Percentiles rank a stretch among this genome's conserved stretches.
Evolutionary conservation across 305 asterid species (phyloP).

Genomic region (Fraxinus baroniana): DNA sequence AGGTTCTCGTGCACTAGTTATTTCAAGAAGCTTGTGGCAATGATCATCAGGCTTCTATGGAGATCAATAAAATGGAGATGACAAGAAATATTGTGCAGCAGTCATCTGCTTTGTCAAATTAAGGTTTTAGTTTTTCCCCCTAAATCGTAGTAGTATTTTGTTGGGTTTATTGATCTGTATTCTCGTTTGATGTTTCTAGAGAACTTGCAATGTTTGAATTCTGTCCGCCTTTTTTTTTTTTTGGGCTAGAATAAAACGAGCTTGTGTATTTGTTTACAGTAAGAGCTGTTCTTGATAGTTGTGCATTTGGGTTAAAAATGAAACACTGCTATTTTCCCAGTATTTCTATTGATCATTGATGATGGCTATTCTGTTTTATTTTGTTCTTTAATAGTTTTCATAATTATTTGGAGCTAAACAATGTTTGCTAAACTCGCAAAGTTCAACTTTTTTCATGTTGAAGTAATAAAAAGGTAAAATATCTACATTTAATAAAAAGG

Average conservation of each 20-base stretch:
- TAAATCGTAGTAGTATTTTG: neutral
- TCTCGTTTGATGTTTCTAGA: neutral
- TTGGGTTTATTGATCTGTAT: neutral
- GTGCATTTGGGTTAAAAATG: neutral
- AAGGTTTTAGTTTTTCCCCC: conserved; percentile 1
- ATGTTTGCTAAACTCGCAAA: neutral
- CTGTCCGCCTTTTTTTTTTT: neutral
- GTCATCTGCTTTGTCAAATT: conserved; percentile 26
- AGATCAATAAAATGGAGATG: conserved; percentile 17
- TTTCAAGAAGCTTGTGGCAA: conserved; percentile 36
- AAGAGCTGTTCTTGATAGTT: neutral
- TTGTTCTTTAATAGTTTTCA: neutral
- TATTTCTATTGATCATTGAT: neutral
- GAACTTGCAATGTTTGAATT: neutral
- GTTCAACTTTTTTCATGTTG: no score
- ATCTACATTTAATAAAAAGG: neutral
- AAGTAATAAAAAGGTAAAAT: neutral
- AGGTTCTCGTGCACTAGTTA: conserved; percentile 44
- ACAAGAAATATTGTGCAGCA: conserved; percentile 28
- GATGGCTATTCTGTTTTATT: neutral
- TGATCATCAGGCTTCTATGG: conserved; percentile 20
- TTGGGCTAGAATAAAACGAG: neutral
- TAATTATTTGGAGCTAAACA: neutral
- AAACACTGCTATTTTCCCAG: neutral
- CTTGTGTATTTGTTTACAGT: neutral